Evolutionary conservation across 352 stramenopile genomes (phyloP), one percentile per base, ranked within the genome.

Genomic region (Phytophthora tubulina): DNA sequence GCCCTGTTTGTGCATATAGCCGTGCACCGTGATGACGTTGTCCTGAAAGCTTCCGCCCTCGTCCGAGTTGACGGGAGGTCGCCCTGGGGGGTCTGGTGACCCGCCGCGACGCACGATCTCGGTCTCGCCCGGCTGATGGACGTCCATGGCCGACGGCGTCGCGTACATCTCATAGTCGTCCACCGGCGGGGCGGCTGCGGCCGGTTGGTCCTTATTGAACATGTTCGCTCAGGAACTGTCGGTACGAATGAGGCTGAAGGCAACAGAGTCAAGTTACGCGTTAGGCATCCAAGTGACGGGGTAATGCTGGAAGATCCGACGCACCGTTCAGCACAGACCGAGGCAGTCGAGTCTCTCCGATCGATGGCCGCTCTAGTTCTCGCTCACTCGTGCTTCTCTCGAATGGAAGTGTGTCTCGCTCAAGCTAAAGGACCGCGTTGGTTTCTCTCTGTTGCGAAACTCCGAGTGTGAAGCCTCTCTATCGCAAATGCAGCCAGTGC

Each of bases 1-100:
- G 63, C 87, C 89, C 75, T 96, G 89, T 70, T 96, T 96, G 86
- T 96, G 88, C 82, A 96, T 84, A 78, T 95, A 96, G 52, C 89
- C 89, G 65, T 96, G 89, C 46, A 96, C 88, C 42, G 87, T 92
- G 63, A 96, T 96, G 70, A 96, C 86, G 72, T 96, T 96, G 72
- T 92, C 83, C 69, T 93, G 84, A 41, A 82, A 75, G 46, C 73
- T 81, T 17, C 62, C 60, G 14, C 42, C 52, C 17, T 67, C 62
- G 44, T 90, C 72, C 8, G 77, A 79, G 30, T 78, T 70, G 35
- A 73, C 70, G 6, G 75, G 75, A 33, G 80, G 80, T 81, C 82
- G 56, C 72, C 67, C 67, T 72, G 78, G 44, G 32, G 61, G 58
- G 21, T 72, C 51, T 17, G 52, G 5, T 48, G 81, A 13, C 59